Evolutionary conservation across 139 green algal species (phyloP).

Genomic region (Coccomyxa sp.): DNA sequence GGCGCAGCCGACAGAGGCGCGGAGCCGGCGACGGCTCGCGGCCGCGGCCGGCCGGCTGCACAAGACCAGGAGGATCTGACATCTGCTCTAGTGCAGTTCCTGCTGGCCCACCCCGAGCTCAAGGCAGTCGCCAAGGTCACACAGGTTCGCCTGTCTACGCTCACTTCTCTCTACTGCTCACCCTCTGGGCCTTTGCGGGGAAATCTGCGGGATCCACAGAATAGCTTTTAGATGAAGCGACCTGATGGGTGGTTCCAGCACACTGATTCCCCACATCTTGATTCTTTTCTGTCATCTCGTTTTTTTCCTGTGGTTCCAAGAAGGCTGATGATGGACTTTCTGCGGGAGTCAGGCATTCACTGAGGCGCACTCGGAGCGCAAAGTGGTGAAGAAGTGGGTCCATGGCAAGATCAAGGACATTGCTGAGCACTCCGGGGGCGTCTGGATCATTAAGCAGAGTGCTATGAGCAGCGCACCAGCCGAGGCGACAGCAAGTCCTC

Average conservation of each 20-base stretch:
- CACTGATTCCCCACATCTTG: background rate
- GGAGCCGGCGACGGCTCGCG: conserved; percentile 1
- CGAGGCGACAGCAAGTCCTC: background rate
- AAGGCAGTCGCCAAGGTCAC: conserved; percentile 7
- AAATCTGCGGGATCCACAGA: background rate
- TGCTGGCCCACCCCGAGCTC: conserved; percentile 19
- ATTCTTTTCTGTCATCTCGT: background rate
- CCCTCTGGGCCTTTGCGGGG: background rate
- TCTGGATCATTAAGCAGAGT: background rate
- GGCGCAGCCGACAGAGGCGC: background rate
- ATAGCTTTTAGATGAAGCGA: background rate
- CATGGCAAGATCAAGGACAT: conserved; percentile 39
- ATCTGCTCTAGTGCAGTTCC: conserved; percentile 27
- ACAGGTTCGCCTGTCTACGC: background rate
- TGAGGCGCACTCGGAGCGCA: conserved; percentile 20
- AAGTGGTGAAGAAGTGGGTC: conserved; percentile 46
- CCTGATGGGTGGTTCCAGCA: background rate
- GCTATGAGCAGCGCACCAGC: background rate
- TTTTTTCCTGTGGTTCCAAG: background rate
- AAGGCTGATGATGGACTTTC: background rate
- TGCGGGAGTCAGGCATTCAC: conserved; percentile 28
- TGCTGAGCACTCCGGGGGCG: conserved; percentile 1
- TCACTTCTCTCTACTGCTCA: background rate
- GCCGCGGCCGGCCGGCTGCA: background rate
- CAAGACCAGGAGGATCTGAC: conserved; percentile 25